A percentile compares a stretch with the other conserved stretches of the same genome.
phyloP scores from a whole-genome alignment of 352 stramenopile genomes.

The Phytophthora pini region DNA sequence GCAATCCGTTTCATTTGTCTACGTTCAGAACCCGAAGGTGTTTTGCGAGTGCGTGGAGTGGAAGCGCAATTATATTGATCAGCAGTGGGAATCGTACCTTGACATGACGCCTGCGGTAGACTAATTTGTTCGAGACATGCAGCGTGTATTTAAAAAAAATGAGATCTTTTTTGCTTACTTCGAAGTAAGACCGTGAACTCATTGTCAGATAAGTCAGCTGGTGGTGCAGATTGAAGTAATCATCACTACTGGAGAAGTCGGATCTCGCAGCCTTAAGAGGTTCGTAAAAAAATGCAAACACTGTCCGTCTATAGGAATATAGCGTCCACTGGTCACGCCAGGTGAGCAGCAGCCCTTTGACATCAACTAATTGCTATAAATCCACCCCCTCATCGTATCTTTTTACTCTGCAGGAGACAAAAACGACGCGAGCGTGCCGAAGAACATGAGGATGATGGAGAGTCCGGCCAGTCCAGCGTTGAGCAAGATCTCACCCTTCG shows the following conservation, averaged over 20 bases:
- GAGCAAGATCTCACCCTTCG: conserved; percentile 54
- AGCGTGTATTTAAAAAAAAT: too few species aligned
- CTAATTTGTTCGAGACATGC: too few species aligned
- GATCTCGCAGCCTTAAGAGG: too few species aligned
- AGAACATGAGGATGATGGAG: conserved; percentile 72
- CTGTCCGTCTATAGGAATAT: conserved; percentile 30
- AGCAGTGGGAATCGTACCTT: conserved; percentile 10
- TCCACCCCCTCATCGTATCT: not conserved
- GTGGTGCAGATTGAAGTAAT: too few species aligned
- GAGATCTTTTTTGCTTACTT: too few species aligned
- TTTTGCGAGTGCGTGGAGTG: conserved; percentile 24
- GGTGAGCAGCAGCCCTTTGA: conserved; percentile 20
- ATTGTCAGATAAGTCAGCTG: too few species aligned
- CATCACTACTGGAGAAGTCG: too few species aligned
- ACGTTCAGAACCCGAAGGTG: conserved; percentile 21
- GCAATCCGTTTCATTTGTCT: conserved; percentile 3
- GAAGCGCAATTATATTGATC: conserved; percentile 19
- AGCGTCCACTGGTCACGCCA: conserved; percentile 14
- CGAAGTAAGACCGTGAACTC: too few species aligned
- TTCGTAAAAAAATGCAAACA: conserved; percentile 6
- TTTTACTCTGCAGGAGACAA: conserved; percentile 66
- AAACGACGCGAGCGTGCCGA: conserved; percentile 84
- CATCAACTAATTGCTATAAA: conserved; percentile 25
- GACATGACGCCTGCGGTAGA: conserved; percentile 19
- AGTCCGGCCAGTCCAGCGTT: conserved; percentile 65